Evolutionary conservation across 441 rosid genomes (phyloP), one percentile per base, ranked within the genome.

Genomic region (Caryocar brasiliense): DNA sequence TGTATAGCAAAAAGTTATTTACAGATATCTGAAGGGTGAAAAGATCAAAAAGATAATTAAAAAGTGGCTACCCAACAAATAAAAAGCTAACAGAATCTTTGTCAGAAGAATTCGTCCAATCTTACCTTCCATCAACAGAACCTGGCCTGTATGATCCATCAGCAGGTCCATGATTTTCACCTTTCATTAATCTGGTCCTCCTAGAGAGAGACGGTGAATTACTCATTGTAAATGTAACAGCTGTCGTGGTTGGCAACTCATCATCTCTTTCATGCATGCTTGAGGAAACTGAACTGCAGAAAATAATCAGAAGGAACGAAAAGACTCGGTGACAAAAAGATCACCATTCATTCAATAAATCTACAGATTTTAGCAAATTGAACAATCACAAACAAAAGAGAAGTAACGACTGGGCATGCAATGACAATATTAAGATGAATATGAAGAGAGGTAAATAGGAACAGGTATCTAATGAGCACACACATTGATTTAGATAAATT

Each of bases 151-250:
- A 65, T 42, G 92, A 76, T 67, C 85, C 97, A 67, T 89, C 87
- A 22, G 58, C 70, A 54, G 65, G 55, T 54, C 94, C 85, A 55
- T 72, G 72, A 71, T 73, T 78, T 51, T 87, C 98, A 64, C 80
- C 83, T 72, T 80, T 85, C 62, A 80, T 73, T 61, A 70, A 67
- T 62, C 87, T 85, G 47, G 99, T 92, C 74, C 99, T 84, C 58
- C 95, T 80, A 58, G 99, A 92, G 20, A 83, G 70, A 51, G 97
- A 81, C 42, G 79, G 99, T 24, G 86, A 83, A 67, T 66, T 70
- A 72, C 68, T 85, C 52, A 72, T 74, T 33, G 79, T 64, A 61
- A 73, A 74, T 45, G 89, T 79, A 67, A 78, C 76, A 67, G 85
- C 97, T 47, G 76, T 73, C 15, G 89, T 82, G 30, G 90, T 83